Conservation (phyloP, 1,139 yeast species). For the Saccharomyces hybrid region DNA sequence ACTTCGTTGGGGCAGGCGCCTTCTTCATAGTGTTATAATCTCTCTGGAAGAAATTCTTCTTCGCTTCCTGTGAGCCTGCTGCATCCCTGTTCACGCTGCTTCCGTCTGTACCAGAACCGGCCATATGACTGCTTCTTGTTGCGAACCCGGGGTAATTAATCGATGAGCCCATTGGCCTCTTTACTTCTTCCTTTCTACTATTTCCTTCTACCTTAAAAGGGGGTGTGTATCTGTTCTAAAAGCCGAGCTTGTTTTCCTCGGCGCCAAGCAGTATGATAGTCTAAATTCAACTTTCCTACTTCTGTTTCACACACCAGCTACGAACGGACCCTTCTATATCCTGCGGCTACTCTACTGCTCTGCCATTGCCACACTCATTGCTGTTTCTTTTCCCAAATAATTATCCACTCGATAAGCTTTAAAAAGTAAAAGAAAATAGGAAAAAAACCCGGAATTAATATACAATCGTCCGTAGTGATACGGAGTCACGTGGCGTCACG, state of each 20-base stretch:
- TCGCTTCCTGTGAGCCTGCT: not conserved
- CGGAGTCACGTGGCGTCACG: not conserved
- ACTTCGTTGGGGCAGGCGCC: conserved; percentile 12
- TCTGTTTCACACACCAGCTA: not conserved
- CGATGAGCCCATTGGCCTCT: conserved; percentile 18
- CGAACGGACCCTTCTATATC: not conserved
- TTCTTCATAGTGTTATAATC: not conserved
- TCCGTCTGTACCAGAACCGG: not conserved
- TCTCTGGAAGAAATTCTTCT: not conserved
- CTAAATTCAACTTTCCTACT: too few species aligned
- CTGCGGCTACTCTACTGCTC: not conserved
- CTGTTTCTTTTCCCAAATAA: not conserved
- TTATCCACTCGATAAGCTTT: not conserved
- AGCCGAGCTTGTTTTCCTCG: not conserved
- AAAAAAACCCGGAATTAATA: not conserved
- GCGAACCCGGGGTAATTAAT: conserved; percentile 19
- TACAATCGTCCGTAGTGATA: not conserved
- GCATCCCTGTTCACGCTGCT: not conserved
- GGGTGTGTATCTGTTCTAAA: not conserved
- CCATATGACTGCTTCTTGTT: conserved; percentile 10
- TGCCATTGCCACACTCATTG: not conserved
- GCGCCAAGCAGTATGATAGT: not conserved
- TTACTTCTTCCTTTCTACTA: not conserved
- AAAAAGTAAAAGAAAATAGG: not conserved
- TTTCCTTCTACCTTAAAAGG: not conserved